Evolutionary conservation across 805 yeast species (phyloP).

Genomic region (Clavispora santaluciae): DNA sequence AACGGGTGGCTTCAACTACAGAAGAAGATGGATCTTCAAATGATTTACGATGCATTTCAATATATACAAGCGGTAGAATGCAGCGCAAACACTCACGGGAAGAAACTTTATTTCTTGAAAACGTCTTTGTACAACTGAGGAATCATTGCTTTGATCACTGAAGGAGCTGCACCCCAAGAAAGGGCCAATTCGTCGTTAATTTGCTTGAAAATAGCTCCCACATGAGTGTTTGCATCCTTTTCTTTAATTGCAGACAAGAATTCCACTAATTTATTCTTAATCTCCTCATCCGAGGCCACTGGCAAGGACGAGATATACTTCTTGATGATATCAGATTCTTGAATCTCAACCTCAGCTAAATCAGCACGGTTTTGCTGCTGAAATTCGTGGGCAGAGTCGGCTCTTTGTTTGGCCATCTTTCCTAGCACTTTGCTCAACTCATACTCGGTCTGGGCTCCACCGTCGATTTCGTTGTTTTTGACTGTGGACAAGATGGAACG

Average conservation of each 20-base stretch:
- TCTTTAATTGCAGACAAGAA: slow-evolving; percentile 15
- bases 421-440: slow-evolving; percentile 14
- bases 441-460: slow-evolving; percentile 20
- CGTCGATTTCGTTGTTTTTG: slow-evolving; percentile 34
- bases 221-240: slow-evolving; percentile 2
- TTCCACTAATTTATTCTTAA: slow-evolving; percentile 24
- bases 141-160: slow-evolving; percentile 15
- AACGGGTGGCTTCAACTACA: neutral
- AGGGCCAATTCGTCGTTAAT: slow-evolving; percentile 15
- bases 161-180: slow-evolving; percentile 18
- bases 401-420: slow-evolving; percentile 46
- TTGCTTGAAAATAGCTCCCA: slow-evolving; percentile 9
- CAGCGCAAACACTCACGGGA: neutral
- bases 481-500: slow-evolving; percentile 38
- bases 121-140: slow-evolving; percentile 16
- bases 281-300: slow-evolving; percentile 43
- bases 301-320: slow-evolving; percentile 38
- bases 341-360: slow-evolving; percentile 47
- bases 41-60: neutral
- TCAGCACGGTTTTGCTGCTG: slow-evolving; percentile 43
- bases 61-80: neutral
- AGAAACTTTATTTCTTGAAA: slow-evolving; percentile 1
- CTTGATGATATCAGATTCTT: slow-evolving; percentile 41
- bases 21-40: neutral
- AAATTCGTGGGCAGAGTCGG: slow-evolving; percentile 47